phyloP scores from a whole-genome alignment of 1,139 yeast genomes.

The Geotrichum candidum region DNA sequence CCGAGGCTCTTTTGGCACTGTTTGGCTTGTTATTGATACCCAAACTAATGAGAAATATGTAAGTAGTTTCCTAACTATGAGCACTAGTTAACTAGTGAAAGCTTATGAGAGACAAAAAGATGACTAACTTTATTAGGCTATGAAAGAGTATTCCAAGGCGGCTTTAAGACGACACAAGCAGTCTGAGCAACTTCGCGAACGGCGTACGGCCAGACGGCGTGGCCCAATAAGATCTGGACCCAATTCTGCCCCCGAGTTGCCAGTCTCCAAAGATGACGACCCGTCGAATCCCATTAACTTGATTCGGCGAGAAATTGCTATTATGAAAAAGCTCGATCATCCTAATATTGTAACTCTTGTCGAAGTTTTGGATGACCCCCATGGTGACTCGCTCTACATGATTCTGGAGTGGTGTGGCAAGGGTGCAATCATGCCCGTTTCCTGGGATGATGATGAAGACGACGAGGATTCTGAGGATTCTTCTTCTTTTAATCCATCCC shows the following conservation, averaged over 20 bases:
- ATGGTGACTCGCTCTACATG: conserved; percentile 60
- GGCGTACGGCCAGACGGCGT: conserved; percentile 22
- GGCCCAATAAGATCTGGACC: conserved; percentile 4
- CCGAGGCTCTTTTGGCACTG: conserved; percentile 85
- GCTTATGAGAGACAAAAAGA: neutral
- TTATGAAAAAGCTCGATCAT: conserved; percentile 74
- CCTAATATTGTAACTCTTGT: conserved; percentile 76
- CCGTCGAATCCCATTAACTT: conserved; percentile 30
- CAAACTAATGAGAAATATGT: conserved; percentile 40
- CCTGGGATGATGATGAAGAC: conserved; percentile 21
- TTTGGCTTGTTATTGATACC: conserved; percentile 71
- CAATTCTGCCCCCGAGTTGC: conserved; percentile 9
- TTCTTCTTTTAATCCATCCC: conserved; percentile 47
- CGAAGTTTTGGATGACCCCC: conserved; percentile 72
- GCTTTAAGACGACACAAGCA: conserved; percentile 46
- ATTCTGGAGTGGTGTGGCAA: conserved; percentile 67
- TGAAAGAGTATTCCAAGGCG: conserved; percentile 54
- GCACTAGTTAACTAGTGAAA: neutral
- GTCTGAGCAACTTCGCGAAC: conserved; percentile 31
- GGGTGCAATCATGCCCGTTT: conserved; percentile 35
- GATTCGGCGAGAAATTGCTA: conserved; percentile 73
- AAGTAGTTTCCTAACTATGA: conserved; percentile 1
- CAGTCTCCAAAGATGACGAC: conserved; percentile 5
- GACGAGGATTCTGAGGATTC: conserved; percentile 29
- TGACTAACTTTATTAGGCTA: conserved; percentile 42